A percentile compares a stretch with the other conserved stretches of the same genome.
These are phyloP conservation scores for Penicillium sp. DNA, from an alignment of 2,329 filamentous ascomycete species.

Conservation along the genomic window DNA sequence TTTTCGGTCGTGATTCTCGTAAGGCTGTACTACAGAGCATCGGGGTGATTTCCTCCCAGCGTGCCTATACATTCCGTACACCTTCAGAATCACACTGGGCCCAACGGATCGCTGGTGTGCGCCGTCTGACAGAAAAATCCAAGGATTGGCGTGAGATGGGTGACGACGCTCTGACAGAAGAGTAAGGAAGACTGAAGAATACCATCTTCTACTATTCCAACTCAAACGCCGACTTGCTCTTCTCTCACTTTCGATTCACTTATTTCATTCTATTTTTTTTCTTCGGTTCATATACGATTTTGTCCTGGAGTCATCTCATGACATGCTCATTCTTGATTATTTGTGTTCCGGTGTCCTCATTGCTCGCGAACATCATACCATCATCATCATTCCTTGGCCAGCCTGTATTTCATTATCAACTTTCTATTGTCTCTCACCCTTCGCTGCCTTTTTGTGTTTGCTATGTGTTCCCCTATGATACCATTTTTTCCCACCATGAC, in stretches of 20 bases:
- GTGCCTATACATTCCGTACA: constrained; percentile 90
- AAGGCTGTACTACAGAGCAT: constrained; percentile 97
- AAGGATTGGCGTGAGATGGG: constrained; percentile 90
- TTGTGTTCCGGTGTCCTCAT: neutral
- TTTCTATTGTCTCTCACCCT: constrained; percentile 11
- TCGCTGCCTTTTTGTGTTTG: constrained; percentile 17
- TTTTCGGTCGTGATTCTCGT: constrained; percentile 89
- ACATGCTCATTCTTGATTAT: neutral
- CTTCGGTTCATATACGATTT: constrained; percentile 14
- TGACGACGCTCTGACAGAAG: constrained; percentile 69
- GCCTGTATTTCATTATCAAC: neutral
- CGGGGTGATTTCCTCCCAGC: constrained; percentile 91
- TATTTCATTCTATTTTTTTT: constrained; percentile 7
- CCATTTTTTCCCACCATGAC: constrained; percentile 45
- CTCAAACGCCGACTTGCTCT: neutral
- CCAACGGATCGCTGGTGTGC: constrained; percentile 76
- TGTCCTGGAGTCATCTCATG: constrained; percentile 20
- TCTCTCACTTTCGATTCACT: constrained; percentile 8
- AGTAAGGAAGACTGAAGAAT: constrained; percentile 34
- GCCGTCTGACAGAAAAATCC: constrained; percentile 77
- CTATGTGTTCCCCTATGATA: constrained; percentile 39
- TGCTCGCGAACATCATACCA: neutral
- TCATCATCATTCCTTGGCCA: neutral
- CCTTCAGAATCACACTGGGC: constrained; percentile 90
- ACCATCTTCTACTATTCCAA: neutral